These are phyloP conservation scores for Ophiostoma australiae DNA, from an alignment of 2,329 filamentous ascomycete genomes.

Conservation along the genomic window DNA sequence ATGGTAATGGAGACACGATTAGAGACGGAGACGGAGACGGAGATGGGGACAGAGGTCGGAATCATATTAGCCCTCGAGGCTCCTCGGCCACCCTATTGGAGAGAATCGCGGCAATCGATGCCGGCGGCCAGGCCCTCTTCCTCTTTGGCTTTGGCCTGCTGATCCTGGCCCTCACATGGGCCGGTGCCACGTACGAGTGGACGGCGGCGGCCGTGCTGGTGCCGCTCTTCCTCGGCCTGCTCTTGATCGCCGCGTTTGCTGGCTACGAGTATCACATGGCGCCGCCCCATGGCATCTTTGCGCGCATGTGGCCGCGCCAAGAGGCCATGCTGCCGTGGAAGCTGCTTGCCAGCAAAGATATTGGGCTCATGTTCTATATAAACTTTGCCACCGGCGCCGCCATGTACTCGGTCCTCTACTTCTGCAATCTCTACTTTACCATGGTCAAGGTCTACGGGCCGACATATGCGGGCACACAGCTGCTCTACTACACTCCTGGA, in stretches of 20 bases:
- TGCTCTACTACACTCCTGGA: constrained; percentile 62
- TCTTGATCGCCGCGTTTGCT: constrained; percentile 42
- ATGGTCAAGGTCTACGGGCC: constrained; percentile 40
- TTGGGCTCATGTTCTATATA: constrained; percentile 56
- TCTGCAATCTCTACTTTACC: constrained; percentile 63
- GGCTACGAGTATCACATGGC: constrained; percentile 52
- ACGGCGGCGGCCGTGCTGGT: constrained; percentile 44
- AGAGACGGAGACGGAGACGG: too few relatives aligned
- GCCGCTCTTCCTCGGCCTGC: constrained; percentile 43
- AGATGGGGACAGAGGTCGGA: too few relatives aligned
- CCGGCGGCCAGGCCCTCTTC: constrained; percentile 53
- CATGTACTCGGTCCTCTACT: constrained; percentile 58
- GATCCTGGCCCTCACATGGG: constrained; percentile 54
- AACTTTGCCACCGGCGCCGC: constrained; percentile 57
- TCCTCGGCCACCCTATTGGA: constrained; percentile 26
- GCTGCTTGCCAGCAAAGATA: constrained; percentile 54
- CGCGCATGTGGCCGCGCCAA: constrained; percentile 48
- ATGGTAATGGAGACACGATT: background rate
- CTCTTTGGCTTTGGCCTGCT: constrained; percentile 50
- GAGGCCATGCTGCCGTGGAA: constrained; percentile 56
- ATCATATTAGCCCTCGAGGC: background rate
- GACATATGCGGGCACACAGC: constrained; percentile 26
- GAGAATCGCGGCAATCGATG: constrained; percentile 51
- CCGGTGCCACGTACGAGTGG: constrained; percentile 51
- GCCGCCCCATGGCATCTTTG: constrained; percentile 44